Percentiles rank a stretch among this genome's conserved stretches.
These are phyloP conservation scores for Aureobasidium zeae DNA, from an alignment of 2,329 filamentous ascomycete genomes.

Conservation along the genomic window DNA sequence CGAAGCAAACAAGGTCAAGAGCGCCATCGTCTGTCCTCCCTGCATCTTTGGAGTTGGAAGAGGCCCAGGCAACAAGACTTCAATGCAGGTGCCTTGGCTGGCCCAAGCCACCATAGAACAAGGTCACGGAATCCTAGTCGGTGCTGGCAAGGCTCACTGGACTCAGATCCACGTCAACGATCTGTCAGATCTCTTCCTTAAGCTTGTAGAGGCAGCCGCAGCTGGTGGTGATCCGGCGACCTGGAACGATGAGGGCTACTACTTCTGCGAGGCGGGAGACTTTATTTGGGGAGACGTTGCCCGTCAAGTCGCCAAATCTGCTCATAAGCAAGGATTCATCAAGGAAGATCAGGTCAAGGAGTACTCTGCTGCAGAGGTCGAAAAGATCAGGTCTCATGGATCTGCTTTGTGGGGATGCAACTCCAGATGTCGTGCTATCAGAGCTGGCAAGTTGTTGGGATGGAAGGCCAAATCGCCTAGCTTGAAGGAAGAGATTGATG, in stretches of 20 bases:
- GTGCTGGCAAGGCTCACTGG: constrained; percentile 47
- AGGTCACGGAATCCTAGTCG: constrained; percentile 47
- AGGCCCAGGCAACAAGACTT: constrained; percentile 45
- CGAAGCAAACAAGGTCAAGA: constrained; percentile 43
- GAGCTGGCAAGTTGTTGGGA: constrained; percentile 49
- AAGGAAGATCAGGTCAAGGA: constrained; percentile 28
- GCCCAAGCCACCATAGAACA: constrained; percentile 43
- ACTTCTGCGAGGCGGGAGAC: constrained; percentile 54
- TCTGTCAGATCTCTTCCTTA: constrained; percentile 45
- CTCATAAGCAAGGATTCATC: constrained; percentile 46
- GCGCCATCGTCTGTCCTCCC: constrained; percentile 57
- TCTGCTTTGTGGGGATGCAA: constrained; percentile 53
- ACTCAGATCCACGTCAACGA: constrained; percentile 53
- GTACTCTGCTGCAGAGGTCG: constrained; percentile 35
- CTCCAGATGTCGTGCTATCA: constrained; percentile 45
- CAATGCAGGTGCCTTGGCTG: constrained; percentile 52
- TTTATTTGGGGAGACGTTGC: constrained; percentile 47
- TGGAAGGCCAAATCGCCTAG: constrained; percentile 45
- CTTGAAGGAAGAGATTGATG: constrained; percentile 29
- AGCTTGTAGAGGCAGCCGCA: constrained; percentile 44
- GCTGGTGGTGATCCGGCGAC: constrained; percentile 31
- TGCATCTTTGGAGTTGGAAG: constrained; percentile 50
- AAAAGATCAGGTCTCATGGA: constrained; percentile 40
- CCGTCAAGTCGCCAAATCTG: constrained; percentile 33
- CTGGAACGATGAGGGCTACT: constrained; percentile 58